Conservation (phyloP, 1,284 basidiomycete genomes). For the Moniliella sp. region DNA sequence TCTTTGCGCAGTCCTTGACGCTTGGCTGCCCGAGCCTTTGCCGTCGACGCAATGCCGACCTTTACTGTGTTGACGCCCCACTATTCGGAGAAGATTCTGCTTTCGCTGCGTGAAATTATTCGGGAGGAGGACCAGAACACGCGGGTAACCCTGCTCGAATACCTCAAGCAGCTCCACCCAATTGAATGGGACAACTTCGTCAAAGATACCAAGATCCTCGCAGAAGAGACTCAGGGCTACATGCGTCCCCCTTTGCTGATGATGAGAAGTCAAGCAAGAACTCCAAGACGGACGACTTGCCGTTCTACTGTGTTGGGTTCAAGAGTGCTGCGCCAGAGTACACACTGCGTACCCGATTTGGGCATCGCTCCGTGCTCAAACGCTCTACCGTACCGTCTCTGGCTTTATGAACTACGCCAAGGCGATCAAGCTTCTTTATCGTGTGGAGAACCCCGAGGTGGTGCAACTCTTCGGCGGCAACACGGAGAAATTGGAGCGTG, state of each 20-base stretch:
- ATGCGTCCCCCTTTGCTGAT: conserved; percentile 49
- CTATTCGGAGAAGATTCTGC: conserved; percentile 33
- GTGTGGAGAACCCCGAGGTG: conserved; percentile 95
- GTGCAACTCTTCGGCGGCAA: conserved; percentile 92
- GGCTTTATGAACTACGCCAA: conserved; percentile 99
- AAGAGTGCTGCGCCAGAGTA: conserved; percentile 95
- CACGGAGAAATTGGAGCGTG: conserved; percentile 84
- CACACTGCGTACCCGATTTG: conserved; percentile 94
- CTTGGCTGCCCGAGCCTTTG: conserved; percentile 26
- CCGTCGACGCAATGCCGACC: conserved; percentile 33
- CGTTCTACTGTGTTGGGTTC: conserved; percentile 97
- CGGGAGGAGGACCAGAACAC: conserved; percentile 35
- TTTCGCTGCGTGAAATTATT: conserved; percentile 33
- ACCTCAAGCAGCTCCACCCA: conserved; percentile 90
- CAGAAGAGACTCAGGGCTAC: conserved; percentile 77
- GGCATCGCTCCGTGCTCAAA: conserved; percentile 93
- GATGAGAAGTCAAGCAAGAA: conserved; percentile 20
- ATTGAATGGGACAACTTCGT: conserved; percentile 99
- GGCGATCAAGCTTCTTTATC: conserved; percentile 96
- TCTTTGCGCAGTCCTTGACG: conserved; percentile 33
- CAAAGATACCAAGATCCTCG: conserved; percentile 94
- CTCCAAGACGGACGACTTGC: conserved; percentile 59
- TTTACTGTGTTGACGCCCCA: conserved; percentile 32
- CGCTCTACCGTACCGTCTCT: conserved; percentile 88
- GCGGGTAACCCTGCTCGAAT: conserved; percentile 31